These are phyloP conservation scores for Amanita muscaria DNA, from an alignment of 768 basidiomycete genomes.

Conservation along the genomic window DNA sequence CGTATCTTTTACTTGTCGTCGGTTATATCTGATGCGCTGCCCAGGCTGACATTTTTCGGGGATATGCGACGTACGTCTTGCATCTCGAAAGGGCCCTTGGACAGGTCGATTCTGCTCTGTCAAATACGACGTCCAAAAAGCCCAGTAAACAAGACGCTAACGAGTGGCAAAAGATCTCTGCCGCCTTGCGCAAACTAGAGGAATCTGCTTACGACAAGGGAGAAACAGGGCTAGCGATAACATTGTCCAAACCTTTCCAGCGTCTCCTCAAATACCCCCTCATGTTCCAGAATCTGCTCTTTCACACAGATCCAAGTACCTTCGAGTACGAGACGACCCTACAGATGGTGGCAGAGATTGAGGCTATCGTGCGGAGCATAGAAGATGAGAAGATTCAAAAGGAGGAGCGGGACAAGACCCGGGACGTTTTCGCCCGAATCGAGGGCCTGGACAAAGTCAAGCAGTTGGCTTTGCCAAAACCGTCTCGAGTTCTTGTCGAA, in stretches of 20 bases:
- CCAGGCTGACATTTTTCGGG: slow-evolving; percentile 87
- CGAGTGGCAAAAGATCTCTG: slow-evolving; percentile 73
- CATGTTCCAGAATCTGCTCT: slow-evolving; percentile 94
- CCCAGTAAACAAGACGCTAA: slow-evolving; percentile 75
- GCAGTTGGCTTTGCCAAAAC: slow-evolving; percentile 86
- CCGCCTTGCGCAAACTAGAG: slow-evolving; percentile 69
- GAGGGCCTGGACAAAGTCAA: slow-evolving; percentile 93
- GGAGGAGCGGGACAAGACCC: slow-evolving; percentile 91
- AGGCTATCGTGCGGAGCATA: slow-evolving; percentile 90
- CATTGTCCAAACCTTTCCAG: slow-evolving; percentile 95
- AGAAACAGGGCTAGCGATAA: slow-evolving; percentile 92
- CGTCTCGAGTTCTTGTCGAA: slow-evolving; percentile 78
- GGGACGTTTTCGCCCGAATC: slow-evolving; percentile 92
- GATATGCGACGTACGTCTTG: slow-evolving; percentile 92
- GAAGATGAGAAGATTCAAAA: slow-evolving; percentile 98
- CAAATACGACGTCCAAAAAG: slow-evolving; percentile 57
- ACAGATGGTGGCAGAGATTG: slow-evolving; percentile 95
- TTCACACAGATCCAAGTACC: slow-evolving; percentile 94
- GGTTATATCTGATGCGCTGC: slow-evolving; percentile 10
- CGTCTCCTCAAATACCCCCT: slow-evolving; percentile 94
- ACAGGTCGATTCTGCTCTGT: slow-evolving; percentile 75
- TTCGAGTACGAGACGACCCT: slow-evolving; percentile 96
- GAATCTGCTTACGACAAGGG: slow-evolving; percentile 74
- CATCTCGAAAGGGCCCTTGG: slow-evolving; percentile 86
- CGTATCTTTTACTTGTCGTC: slow-evolving; percentile 7